phyloP scores from a whole-genome alignment of 2,329 filamentous ascomycete genomes.

The Alternaria sp. region DNA sequence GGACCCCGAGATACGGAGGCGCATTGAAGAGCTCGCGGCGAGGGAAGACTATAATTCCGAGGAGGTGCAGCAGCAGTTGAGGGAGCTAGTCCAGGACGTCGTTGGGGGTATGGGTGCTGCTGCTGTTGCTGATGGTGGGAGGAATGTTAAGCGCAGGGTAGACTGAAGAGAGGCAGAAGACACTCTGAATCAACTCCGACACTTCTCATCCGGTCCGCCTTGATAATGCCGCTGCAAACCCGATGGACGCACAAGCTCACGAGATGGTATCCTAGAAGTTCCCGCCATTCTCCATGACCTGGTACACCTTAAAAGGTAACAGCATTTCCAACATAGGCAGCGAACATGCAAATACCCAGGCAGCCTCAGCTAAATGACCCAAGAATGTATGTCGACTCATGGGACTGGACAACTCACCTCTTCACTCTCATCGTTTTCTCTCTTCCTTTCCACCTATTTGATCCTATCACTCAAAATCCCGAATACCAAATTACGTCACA shows the following conservation, averaged over 20 bases:
- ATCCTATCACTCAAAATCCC: neutral
- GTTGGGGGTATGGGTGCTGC: slow-evolving; percentile 71
- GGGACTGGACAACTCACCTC: neutral
- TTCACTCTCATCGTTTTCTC: neutral
- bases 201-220: neutral
- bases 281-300: neutral
- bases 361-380: neutral
- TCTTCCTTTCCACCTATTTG: neutral
- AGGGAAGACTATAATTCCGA: slow-evolving; percentile 84
- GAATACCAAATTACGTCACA: neutral
- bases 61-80: slow-evolving; percentile 79
- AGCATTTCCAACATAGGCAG: neutral
- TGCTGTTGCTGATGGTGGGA: slow-evolving; percentile 68
- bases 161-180: slow-evolving; percentile 38
- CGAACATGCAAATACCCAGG: neutral
- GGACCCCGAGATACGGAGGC: slow-evolving; percentile 82
- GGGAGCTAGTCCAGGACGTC: slow-evolving; percentile 81
- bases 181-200: neutral
- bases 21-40: slow-evolving; percentile 88
- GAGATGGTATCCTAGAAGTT: neutral
- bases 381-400: neutral
- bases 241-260: neutral
- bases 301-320: neutral
- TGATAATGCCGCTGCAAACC: neutral
- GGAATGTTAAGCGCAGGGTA: slow-evolving; percentile 48